phyloP scores from a whole-genome alignment of 2,329 filamentous ascomycete genomes.

The Sporothrix humicola region DNA sequence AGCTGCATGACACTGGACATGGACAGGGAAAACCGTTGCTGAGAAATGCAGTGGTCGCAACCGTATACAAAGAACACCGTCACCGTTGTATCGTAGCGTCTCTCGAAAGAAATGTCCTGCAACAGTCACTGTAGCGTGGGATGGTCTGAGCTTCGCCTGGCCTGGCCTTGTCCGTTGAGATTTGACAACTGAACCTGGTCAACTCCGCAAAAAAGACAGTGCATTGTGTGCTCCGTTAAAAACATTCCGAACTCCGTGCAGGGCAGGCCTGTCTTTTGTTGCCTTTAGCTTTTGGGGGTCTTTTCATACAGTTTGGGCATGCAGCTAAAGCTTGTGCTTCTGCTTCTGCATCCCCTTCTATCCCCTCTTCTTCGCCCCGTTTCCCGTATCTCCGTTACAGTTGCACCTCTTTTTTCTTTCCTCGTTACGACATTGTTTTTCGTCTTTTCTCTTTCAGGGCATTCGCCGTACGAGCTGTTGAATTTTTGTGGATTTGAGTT shows the following conservation, averaged over 20 bases:
- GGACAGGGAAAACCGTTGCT: background rate
- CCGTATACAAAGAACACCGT: background rate
- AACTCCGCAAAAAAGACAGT: slow-evolving; percentile 14
- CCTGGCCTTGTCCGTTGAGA: background rate
- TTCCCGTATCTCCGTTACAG: slow-evolving; percentile 8
- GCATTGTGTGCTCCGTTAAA: background rate
- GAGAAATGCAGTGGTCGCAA: background rate
- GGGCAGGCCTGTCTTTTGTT: slow-evolving; percentile 18
- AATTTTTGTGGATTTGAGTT: no score
- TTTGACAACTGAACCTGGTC: slow-evolving; percentile 14
- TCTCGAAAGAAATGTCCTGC: no score
- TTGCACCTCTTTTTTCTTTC: background rate
- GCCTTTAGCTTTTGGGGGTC: background rate
- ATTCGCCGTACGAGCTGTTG: slow-evolving; percentile 2
- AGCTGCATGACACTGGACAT: slow-evolving; percentile 29
- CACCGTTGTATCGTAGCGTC: slow-evolving; percentile 16
- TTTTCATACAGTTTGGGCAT: background rate
- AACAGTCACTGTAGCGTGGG: background rate
- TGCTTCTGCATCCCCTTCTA: background rate
- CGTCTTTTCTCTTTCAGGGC: slow-evolving; percentile 9
- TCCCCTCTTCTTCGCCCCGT: background rate
- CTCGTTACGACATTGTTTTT: background rate
- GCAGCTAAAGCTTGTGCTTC: slow-evolving; percentile 5
- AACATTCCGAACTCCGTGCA: slow-evolving; percentile 19
- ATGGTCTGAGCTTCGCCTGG: slow-evolving; percentile 13